Evolutionary conservation across 345 rosid genomes (phyloP).

Genomic region (Eucalyptus sp.): DNA sequence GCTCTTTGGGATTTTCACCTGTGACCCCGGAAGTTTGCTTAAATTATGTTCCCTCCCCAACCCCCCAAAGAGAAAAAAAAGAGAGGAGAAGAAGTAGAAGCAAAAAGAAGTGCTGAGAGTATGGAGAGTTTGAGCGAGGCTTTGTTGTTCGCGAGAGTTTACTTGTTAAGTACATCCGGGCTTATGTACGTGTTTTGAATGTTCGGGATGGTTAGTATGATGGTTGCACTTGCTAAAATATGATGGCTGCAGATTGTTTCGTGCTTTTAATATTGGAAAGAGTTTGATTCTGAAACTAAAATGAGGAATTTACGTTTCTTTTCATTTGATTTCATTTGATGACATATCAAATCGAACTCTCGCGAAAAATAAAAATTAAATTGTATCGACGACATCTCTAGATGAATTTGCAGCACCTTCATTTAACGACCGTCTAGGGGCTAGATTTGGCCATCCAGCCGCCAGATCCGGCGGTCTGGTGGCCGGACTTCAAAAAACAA

Average conservation of each 20-base stretch:
- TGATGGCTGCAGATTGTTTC: accelerated
- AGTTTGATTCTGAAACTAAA: not conserved
- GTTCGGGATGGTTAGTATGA: not conserved
- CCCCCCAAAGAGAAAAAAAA: accelerated
- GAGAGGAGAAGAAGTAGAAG: not conserved
- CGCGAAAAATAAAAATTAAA: accelerated
- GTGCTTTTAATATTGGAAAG: accelerated
- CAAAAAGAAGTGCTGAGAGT: not conserved
- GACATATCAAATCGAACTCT: not conserved
- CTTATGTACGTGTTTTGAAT: too few relatives aligned
- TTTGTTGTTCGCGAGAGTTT: not conserved
- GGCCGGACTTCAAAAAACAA: too few relatives aligned
- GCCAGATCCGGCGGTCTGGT: too few relatives aligned
- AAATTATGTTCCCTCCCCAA: not conserved
- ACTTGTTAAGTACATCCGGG: not conserved
- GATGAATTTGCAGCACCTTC: not conserved
- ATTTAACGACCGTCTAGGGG: too few relatives aligned
- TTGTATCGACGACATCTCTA: not conserved
- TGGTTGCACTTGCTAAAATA: too few relatives aligned
- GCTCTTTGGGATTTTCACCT: constrained; percentile 39
- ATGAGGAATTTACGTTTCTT: not conserved
- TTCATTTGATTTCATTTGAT: not conserved
- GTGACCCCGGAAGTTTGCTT: not conserved
- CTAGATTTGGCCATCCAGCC: too few relatives aligned
- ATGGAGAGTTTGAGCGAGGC: not conserved